These are phyloP conservation scores for Phytopythium ostracodes DNA, from an alignment of 352 stramenopile genomes.

Conservation along the genomic window DNA sequence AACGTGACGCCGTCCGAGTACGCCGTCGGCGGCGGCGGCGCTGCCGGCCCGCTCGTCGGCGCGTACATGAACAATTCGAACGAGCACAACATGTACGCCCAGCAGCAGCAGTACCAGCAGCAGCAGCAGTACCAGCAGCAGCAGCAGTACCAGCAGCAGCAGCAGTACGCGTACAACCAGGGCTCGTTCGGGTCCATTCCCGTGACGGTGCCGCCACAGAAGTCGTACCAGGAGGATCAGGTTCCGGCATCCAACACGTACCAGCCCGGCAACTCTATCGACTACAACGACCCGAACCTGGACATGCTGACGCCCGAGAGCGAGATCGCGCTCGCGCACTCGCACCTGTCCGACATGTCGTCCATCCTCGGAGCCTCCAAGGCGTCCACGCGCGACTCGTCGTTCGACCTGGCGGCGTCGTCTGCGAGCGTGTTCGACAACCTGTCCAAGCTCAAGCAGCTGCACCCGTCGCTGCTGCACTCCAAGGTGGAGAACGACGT, in stretches of 20 bases:
- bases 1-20: slow-evolving; percentile 27
- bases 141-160: background rate
- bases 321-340: slow-evolving; percentile 42
- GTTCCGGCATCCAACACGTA: slow-evolving; percentile 9
- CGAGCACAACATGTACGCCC: slow-evolving; percentile 7
- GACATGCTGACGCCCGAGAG: slow-evolving; percentile 63
- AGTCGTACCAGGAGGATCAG: slow-evolving; percentile 17
- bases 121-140: slow-evolving; percentile 4
- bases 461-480: slow-evolving; percentile 24
- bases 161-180: slow-evolving; percentile 19
- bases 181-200: slow-evolving; percentile 10
- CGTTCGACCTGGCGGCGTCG: slow-evolving; percentile 14
- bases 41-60: background rate
- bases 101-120: slow-evolving; percentile 1
- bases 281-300: slow-evolving; percentile 47
- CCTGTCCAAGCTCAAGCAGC: slow-evolving; percentile 12
- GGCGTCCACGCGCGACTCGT: slow-evolving; percentile 12
- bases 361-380: slow-evolving; percentile 25
- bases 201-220: slow-evolving; percentile 5
- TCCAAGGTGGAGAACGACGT: slow-evolving; percentile 26
- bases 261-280: slow-evolving; percentile 16
- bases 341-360: slow-evolving; percentile 30
- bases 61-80: slow-evolving; percentile 12
- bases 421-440: slow-evolving; percentile 19
- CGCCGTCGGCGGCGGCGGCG: slow-evolving; percentile 8